phyloP scores from a whole-genome alignment of 2,329 filamentous ascomycete genomes.

The Cladophialophora yegresii region DNA sequence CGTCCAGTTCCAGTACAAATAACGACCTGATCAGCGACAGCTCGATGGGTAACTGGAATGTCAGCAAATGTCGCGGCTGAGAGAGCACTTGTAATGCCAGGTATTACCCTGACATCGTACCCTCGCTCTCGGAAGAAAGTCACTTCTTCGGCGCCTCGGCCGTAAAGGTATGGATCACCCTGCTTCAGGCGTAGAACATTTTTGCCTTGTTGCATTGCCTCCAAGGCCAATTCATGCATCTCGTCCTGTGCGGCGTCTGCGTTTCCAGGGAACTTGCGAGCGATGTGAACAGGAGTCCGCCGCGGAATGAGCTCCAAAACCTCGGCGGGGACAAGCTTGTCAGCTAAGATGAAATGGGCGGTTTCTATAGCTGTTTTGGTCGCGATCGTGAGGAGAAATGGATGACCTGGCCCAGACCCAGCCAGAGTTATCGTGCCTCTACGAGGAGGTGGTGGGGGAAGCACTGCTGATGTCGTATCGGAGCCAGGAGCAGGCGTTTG shows the following conservation, averaged over 20 bases:
- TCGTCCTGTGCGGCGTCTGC: constrained; percentile 92
- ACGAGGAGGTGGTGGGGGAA: constrained; percentile 34
- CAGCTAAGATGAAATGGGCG: constrained; percentile 54
- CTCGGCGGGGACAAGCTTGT: constrained; percentile 66
- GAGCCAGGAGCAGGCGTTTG: constrained; percentile 35
- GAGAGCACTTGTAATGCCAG: constrained; percentile 86
- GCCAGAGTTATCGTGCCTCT: constrained; percentile 79
- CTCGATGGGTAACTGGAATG: constrained; percentile 85
- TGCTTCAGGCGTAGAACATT: constrained; percentile 90
- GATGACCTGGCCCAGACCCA: constrained; percentile 89
- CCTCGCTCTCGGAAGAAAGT: constrained; percentile 76
- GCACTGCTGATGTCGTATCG: constrained; percentile 37
- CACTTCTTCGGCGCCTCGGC: constrained; percentile 89
- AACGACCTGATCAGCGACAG: constrained; percentile 86
- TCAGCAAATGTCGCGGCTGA: constrained; percentile 84
- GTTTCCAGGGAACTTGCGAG: constrained; percentile 96
- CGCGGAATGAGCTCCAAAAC: constrained; percentile 89
- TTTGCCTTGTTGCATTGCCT: constrained; percentile 67
- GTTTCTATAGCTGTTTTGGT: constrained; percentile 52
- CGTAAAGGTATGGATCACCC: constrained; percentile 95
- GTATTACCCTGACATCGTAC: constrained; percentile 71
- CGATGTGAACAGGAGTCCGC: constrained; percentile 84
- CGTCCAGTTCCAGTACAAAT: constrained; percentile 96
- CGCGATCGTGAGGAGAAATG: constrained; percentile 78
- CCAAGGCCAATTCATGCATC: constrained; percentile 74